phyloP scores from a whole-genome alignment of 192 early-diverging fungal species.

The Dimargaris cristalligena region DNA sequence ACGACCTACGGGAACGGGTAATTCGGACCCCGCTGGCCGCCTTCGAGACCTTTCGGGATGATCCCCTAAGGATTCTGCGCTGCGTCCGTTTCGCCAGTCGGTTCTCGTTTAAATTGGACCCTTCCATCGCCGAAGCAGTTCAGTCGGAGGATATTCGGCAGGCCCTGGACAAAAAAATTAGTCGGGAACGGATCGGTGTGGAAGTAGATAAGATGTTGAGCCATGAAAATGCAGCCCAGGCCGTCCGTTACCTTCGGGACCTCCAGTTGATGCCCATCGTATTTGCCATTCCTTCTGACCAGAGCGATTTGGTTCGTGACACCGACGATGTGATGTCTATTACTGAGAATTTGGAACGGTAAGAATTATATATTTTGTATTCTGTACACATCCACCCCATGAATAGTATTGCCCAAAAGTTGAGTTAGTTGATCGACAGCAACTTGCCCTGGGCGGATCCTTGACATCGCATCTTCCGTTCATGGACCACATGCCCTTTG shows the following conservation, averaged over 20 bases:
- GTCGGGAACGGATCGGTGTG: slow-evolving; percentile 74
- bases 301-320: background rate
- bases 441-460: no score
- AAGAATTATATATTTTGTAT: no score
- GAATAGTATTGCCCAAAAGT: background rate
- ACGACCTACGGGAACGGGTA: slow-evolving; percentile 49
- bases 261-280: slow-evolving; percentile 25
- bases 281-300: slow-evolving; percentile 12
- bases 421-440: background rate
- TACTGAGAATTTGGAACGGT: no score
- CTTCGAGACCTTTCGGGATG: slow-evolving; percentile 79
- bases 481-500: no score
- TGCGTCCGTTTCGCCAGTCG: slow-evolving; percentile 90
- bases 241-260: slow-evolving; percentile 27
- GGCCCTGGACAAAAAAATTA: slow-evolving; percentile 68
- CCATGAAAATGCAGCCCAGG: slow-evolving; percentile 33
- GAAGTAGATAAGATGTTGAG: slow-evolving; percentile 90
- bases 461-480: no score
- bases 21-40: slow-evolving; percentile 85
- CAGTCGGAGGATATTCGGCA: slow-evolving; percentile 31
- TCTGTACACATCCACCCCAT: no score
- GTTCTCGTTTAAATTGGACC: slow-evolving; percentile 61
- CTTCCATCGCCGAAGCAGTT: slow-evolving; percentile 43
- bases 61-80: slow-evolving; percentile 85
- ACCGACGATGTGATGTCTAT: no score